Evolutionary conservation across 306 rosid species (phyloP).

Genomic region (Canavalia ensiformis): DNA sequence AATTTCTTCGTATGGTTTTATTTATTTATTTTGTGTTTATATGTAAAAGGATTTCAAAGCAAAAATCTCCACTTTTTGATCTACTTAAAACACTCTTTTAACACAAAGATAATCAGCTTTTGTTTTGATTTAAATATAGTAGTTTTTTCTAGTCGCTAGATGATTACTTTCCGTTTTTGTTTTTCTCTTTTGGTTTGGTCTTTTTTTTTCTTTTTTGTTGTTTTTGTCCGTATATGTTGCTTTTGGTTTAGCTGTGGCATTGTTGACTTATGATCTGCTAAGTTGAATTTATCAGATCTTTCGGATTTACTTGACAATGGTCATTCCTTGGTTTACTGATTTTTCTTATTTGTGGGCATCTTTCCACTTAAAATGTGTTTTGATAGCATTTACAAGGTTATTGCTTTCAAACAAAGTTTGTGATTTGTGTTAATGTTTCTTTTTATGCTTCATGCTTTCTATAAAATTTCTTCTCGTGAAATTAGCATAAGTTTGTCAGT

Average conservation of each 20-base stretch:
- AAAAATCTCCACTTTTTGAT: not conserved
- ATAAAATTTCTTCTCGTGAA: not conserved
- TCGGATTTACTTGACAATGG: not conserved
- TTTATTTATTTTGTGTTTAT: too few relatives aligned
- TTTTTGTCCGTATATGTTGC: not conserved
- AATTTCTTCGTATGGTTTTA: not conserved
- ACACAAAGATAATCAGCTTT: not conserved
- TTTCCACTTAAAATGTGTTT: not conserved
- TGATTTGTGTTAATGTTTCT: not conserved
- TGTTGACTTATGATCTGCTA: slow-evolving; percentile 12
- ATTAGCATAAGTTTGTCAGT: not conserved
- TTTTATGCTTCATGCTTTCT: slow-evolving; percentile 10
- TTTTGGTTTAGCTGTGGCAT: not conserved
- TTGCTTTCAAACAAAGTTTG: not conserved
- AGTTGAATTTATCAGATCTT: not conserved
- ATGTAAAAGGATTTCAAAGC: not conserved
- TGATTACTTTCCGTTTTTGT: not conserved
- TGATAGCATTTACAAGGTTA: not conserved
- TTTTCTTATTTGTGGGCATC: not conserved
- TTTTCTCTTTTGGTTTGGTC: not conserved
- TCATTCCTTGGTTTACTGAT: not conserved
- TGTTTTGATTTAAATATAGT: not conserved
- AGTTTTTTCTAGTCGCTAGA: not conserved
- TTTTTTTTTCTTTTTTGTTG: not conserved
- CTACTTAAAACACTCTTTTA: not conserved